Base-by-base conservation (phyloP, 371 early-diverging fungal species). In the Entomophthora muscae region DNA sequence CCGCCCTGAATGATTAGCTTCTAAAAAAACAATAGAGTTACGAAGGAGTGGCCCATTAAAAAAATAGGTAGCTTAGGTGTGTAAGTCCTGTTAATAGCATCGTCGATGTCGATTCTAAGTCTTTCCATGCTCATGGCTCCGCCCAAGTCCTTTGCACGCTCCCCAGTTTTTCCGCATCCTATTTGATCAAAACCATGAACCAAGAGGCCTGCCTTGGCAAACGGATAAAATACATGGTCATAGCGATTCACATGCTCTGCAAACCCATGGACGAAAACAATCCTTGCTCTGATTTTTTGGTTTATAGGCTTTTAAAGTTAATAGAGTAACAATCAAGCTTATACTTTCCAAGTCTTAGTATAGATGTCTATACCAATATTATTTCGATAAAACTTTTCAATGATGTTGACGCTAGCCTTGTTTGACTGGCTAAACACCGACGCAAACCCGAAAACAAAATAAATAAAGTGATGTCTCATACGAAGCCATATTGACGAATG, bases 1-100 rank as follows among this genome's bases (percentile, higher is more conserved):
- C 84, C 84, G 21, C 84, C 84, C 81, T 80, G 63, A 26, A 12
- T n/a, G n/a, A n/a, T n/a, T n/a, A n/a, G n/a, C n/a, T n/a, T n/a
- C n/a, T n/a, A n/a, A n/a, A n/a, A n/a, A n/a, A n/a, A n/a, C 52
- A 53, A 1, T 17, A 26, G n/a, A 57, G 32, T 63, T 76, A 80
- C 80, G 76, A 81, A 81, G 53, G 78, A 78, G 60, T 83, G 83
- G 3, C 83, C 85, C 72, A 83, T 76, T 21, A 84, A 63, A 58
- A 83, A 75, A 29, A 79, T 67, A 3, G 83, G 82, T 3, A 74
- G 32, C 22, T 71, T 72, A 13, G 71, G 63, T 13, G 71, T 62
- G 42, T 80, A 68, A 10, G 65, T 64, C 1, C 73, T 71, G 26
- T 73, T 23, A 24, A 84, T 56, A 30, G 80, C 76, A 22, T 74